These are phyloP conservation scores for Cerioporus squamosus DNA, from an alignment of 1,284 basidiomycete species.

Conservation along the genomic window DNA sequence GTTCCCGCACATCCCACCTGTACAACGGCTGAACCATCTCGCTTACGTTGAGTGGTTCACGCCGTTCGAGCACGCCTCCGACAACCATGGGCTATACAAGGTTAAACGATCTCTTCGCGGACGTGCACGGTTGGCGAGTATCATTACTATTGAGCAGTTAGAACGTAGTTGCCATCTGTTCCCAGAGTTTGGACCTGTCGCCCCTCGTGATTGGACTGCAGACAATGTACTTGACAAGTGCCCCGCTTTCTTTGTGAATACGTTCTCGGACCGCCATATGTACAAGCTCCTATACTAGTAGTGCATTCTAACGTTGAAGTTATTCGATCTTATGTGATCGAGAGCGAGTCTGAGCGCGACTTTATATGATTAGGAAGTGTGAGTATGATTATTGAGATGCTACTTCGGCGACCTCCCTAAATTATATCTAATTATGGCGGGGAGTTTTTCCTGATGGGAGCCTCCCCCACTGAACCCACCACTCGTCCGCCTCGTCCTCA, in stretches of 20 bases:
- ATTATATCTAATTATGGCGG: too few species aligned
- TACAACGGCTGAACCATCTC: slow-evolving; percentile 19
- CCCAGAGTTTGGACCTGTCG: slow-evolving; percentile 22
- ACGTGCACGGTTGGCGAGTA: slow-evolving; percentile 22
- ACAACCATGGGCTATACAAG: slow-evolving; percentile 11
- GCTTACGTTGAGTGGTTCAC: slow-evolving; percentile 40
- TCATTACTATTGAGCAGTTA: slow-evolving; percentile 33
- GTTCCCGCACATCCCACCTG: slow-evolving; percentile 11
- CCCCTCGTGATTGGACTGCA: slow-evolving; percentile 36
- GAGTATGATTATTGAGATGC: too few species aligned
- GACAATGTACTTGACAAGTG: slow-evolving; percentile 38
- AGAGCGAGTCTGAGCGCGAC: too few species aligned
- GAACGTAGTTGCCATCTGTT: slow-evolving; percentile 36
- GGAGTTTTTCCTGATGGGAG: too few species aligned
- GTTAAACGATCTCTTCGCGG: slow-evolving; percentile 15
- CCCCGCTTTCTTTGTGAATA: slow-evolving; percentile 34
- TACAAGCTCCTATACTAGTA: too few species aligned
- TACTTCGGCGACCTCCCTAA: too few species aligned
- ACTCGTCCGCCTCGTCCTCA: slow-evolving; percentile 40
- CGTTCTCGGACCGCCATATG: too few species aligned
- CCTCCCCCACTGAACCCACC: slow-evolving; percentile 40
- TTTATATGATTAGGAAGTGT: too few species aligned
- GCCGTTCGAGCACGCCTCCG: not conserved
- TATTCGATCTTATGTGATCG: too few species aligned
- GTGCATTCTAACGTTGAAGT: too few species aligned